Evolutionary conservation across 1,139 yeast genomes (phyloP), one percentile per base, ranked within the genome.

Genomic region (Lodderomyces margitis): DNA sequence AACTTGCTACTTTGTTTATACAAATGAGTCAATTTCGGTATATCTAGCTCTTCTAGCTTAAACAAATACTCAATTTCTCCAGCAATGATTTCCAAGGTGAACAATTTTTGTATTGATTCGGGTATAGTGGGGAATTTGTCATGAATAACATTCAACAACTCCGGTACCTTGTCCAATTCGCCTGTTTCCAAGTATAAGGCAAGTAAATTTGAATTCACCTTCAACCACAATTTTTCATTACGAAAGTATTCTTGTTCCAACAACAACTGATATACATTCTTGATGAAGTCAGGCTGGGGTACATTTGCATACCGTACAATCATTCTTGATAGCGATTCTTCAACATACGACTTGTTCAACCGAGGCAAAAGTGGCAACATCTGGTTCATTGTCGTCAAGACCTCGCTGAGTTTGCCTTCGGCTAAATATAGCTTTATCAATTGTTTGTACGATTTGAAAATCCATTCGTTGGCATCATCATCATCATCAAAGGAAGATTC

Each of bases 371-470:
- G 39, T 1, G 32, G 35, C 15, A 70, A 49, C 3, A 40, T 28
- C 9, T 49, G 44, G 19, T 53, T 46, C 24, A 71, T 52, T 19
- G 64, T 56, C 3, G 49, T 47, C 21, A 75, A 51, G 10, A 77
- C 66, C 30, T 65, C 60, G 1, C 62, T 68, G 37, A 61, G 61
- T 6, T 64, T 57, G 19, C 60, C 53, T 20, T 62, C 60, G 21
- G 55, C 51, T 47, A 73, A 75, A 30, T 68, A 59, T 8, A 82
- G 61, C 60, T 87, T 87, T 39, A 84, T 70, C 30, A 75, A 61
- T 55, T 87, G 95, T 53, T 87, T 87, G 40, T 68, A 61, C 0
- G 88, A 70, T 49, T 81, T 83, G 59, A 83, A 82, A 2, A 76
- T 55, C 69, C 78, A 79, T 32, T 64, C 67, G 6, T 55, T 58